Conservation (phyloP, 106 monocot genomes). For the Posidonia australis region DNA sequence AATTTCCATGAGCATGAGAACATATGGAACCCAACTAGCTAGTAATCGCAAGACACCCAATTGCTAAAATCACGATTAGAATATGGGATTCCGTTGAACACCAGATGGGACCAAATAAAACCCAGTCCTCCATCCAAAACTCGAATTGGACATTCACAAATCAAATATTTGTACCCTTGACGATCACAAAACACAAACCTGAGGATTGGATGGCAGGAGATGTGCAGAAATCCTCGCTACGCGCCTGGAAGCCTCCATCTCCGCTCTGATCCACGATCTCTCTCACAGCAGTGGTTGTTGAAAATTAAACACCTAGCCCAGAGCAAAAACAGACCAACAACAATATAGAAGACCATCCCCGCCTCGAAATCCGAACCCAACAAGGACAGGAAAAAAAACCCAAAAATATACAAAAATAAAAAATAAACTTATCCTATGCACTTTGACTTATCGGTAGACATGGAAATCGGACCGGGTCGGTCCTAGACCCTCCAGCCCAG, state of each 20-base stretch:
- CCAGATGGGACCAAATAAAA: not conserved
- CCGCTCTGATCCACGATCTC: not conserved
- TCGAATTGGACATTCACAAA: not conserved
- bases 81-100: not conserved
- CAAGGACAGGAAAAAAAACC: too few relatives aligned
- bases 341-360: too few relatives aligned
- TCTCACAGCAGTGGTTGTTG: too few relatives aligned
- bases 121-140: not conserved
- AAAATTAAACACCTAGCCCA: too few relatives aligned
- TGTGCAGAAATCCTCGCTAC: conserved; percentile 44
- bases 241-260: conserved; percentile 28
- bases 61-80: not conserved
- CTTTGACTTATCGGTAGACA: too few relatives aligned
- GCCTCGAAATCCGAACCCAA: too few relatives aligned
- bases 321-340: too few relatives aligned
- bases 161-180: not conserved
- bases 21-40: not conserved
- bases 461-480: too few relatives aligned
- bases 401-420: too few relatives aligned
- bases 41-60: not conserved
- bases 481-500: too few relatives aligned
- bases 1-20: not conserved
- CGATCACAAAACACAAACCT: conserved; percentile 10
- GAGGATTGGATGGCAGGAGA: conserved; percentile 18
- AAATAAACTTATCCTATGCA: too few relatives aligned